A percentile compares a stretch with the other conserved stretches of the same genome.
Conservation (phyloP, 2,329 filamentous ascomycete species). For the Exophiala aquamarina region DNA sequence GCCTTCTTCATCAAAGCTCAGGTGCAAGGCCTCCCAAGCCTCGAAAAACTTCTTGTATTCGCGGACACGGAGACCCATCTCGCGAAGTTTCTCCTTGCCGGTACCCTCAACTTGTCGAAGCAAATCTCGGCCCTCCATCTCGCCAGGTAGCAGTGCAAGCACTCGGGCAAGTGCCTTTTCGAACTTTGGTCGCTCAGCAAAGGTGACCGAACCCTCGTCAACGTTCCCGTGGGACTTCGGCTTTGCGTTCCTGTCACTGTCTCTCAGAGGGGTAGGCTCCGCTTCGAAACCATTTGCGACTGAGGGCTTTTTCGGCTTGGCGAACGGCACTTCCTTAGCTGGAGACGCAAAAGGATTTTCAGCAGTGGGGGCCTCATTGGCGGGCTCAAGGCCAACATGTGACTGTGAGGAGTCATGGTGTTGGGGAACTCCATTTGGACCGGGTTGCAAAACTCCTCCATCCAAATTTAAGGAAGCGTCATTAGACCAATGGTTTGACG, state of each 20-base stretch:
- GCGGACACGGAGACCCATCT: slow-evolving; percentile 41
- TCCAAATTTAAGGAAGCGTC: no score
- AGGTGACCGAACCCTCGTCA: slow-evolving; percentile 3
- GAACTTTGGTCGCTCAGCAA: slow-evolving; percentile 26
- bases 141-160: slow-evolving; percentile 26
- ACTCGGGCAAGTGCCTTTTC: slow-evolving; percentile 26
- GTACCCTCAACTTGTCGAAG: slow-evolving; percentile 39
- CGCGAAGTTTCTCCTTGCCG: slow-evolving; percentile 40
- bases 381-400: neutral
- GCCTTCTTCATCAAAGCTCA: slow-evolving; percentile 32
- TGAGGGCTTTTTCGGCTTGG: slow-evolving; percentile 1
- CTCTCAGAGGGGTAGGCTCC: neutral
- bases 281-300: neutral
- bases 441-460: neutral
- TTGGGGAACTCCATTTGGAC: slow-evolving; percentile 7
- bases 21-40: slow-evolving; percentile 38
- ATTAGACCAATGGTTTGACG: neutral
- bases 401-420: neutral
- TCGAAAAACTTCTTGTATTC: slow-evolving; percentile 41
- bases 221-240: neutral
- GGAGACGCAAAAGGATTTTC: slow-evolving; percentile 8
- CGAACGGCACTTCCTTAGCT: neutral
- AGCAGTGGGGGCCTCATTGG: neutral
- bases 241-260: slow-evolving; percentile 1
- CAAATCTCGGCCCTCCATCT: slow-evolving; percentile 33